Base-by-base conservation (phyloP, 2,329 filamentous ascomycete species). In the Curvularia sp. region DNA sequence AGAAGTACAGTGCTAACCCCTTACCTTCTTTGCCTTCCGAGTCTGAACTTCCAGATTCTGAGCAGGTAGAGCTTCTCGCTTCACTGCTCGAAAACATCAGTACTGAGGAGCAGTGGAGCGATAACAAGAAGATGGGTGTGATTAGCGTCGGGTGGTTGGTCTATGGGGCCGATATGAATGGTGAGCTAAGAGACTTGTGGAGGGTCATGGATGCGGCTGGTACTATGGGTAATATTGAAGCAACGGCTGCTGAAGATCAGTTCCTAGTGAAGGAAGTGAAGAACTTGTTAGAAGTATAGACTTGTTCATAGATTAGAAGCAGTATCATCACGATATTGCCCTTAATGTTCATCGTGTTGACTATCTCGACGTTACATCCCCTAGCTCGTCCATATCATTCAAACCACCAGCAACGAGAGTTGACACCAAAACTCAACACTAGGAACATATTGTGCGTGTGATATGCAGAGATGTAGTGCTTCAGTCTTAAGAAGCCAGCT, bases 31-130 rank as follows among this genome's bases (percentile, higher is more conserved):
- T 66, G 1, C 51, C 63, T 1, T 54, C 58, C 3, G 69, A 64
- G 47, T 50, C 63, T 3, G 76, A 77, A 48, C 75, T 97, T 3
- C 80, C 86, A 0, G 89, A 92, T 36, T 85, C 83, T 2, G 87
- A 90, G 57, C 89, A 95, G 71, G 86, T 96, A 1, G 93, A 97
- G 75, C 80, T 98, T 5, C 87, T 90, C 0, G 93, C 93, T 0
- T 90, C 91, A 0, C 79, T 95, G 7, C 79, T 97, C 1, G 93
- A 97, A 76, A 89, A 90, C 1, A 86, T 94, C 0, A 74, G 67
- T 12, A 46, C 51, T 1, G 84, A 86, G 59, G 76, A 79, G 5
- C 76, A 46, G 74, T 84, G 79, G 73, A 75, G 75, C 10, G 93
- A 97, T 68, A 90, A 90, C 0, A 77, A 93, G 13, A 90, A 90